A percentile compares a stretch with the other conserved stretches of the same genome.
These are phyloP conservation scores for Bipolaris cookei DNA, from an alignment of 2,329 filamentous ascomycete genomes.

Conservation along the genomic window DNA sequence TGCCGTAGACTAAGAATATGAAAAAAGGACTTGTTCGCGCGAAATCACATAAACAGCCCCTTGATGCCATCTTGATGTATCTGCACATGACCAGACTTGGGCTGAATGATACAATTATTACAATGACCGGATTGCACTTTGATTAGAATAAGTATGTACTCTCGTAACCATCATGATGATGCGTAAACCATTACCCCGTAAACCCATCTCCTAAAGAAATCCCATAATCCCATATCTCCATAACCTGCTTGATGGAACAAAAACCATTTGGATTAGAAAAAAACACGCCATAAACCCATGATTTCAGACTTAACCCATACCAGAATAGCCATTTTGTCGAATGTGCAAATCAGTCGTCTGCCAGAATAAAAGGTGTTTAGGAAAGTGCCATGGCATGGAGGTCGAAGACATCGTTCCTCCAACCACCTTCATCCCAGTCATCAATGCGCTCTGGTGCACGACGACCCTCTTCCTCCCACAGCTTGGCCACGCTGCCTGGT, in stretches of 20 bases:
- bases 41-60: too few species aligned
- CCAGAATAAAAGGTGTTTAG: neutral
- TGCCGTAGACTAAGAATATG: conserved; percentile 1
- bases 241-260: neutral
- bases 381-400: conserved; percentile 49
- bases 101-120: neutral
- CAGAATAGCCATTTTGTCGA: neutral
- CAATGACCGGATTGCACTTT: neutral
- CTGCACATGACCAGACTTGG: too few species aligned
- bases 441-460: conserved; percentile 75
- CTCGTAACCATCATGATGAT: neutral
- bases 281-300: neutral
- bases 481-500: conserved; percentile 83
- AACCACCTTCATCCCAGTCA: conserved; percentile 73
- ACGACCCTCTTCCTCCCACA: conserved; percentile 84
- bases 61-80: too few species aligned
- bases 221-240: neutral
- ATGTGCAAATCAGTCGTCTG: neutral
- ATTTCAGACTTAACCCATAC: neutral
- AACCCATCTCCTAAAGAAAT: neutral
- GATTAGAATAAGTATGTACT: neutral
- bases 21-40: neutral
- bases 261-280: neutral
- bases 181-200: neutral
- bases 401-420: conserved; percentile 86